A percentile compares a stretch with the other conserved stretches of the same genome.
Conservation (phyloP, 768 basidiomycete genomes). For the Suillus alpinus region DNA sequence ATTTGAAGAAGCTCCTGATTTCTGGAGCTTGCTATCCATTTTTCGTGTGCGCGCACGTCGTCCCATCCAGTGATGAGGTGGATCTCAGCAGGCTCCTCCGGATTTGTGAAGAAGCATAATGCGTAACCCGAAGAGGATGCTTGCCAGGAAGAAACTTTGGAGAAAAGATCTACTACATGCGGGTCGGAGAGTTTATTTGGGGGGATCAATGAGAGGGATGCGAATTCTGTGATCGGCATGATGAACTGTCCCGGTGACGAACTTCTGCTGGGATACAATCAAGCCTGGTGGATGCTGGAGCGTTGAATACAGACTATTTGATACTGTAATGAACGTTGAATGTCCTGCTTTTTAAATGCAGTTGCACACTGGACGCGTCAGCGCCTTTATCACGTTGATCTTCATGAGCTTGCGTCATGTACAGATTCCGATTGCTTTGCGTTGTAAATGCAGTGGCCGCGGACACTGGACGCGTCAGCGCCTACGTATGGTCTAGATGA, state of each 20-base stretch:
- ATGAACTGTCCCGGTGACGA: not conserved
- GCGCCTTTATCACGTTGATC: not conserved
- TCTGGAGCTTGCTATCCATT: conserved; percentile 39
- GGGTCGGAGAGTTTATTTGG: conserved; percentile 30
- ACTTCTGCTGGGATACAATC: not conserved
- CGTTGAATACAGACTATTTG: not conserved
- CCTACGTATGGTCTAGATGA: not conserved
- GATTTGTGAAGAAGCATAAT: conserved; percentile 35
- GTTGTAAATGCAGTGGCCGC: too few relatives aligned
- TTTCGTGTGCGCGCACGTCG: conserved; percentile 37
- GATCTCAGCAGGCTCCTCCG: conserved; percentile 20
- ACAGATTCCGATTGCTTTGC: not conserved
- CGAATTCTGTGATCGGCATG: conserved; percentile 47
- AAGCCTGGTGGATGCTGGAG: not conserved
- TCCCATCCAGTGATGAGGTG: conserved; percentile 47
- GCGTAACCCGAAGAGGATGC: conserved; percentile 40
- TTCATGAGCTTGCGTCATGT: not conserved
- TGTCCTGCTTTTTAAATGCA: not conserved
- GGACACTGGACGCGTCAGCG: too few relatives aligned
- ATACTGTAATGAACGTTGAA: not conserved
- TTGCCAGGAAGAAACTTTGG: conserved; percentile 33
- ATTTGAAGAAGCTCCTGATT: conserved; percentile 37
- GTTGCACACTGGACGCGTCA: conserved; percentile 7
- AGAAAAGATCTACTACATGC: conserved; percentile 29
- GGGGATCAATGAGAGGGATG: conserved; percentile 33